These are phyloP conservation scores for Paramecium pentaurelia DNA, from an alignment of 73 alveolate genomes.

Conservation along the genomic window DNA sequence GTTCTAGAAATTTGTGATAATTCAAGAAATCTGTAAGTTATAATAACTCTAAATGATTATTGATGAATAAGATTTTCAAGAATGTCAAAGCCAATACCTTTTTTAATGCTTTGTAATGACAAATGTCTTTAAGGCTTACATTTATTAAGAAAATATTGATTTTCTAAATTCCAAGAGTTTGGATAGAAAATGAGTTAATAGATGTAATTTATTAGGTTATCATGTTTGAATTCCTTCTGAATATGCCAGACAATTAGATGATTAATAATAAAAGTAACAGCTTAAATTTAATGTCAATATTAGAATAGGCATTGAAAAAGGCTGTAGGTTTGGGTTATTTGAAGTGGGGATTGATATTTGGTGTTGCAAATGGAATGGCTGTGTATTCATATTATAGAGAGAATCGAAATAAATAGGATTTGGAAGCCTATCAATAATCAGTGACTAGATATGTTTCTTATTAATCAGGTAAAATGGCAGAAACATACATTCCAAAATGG, in stretches of 20 bases:
- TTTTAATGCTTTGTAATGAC: slow-evolving; percentile 74
- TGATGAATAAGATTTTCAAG: slow-evolving; percentile 65
- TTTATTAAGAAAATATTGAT: not conserved
- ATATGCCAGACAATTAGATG: not conserved
- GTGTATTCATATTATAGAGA: not conserved
- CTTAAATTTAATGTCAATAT: not conserved
- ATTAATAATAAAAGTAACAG: not conserved
- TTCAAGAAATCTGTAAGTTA: slow-evolving; percentile 70
- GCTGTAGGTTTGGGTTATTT: not conserved
- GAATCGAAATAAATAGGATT: not conserved
- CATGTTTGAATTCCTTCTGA: not conserved
- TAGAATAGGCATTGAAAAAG: not conserved
- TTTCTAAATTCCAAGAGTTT: not conserved
- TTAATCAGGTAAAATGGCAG: slow-evolving; percentile 37
- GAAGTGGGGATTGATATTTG: not conserved
- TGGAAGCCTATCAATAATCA: not conserved
- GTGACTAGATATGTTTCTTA: slow-evolving; percentile 20
- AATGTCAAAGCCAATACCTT: slow-evolving; percentile 73
- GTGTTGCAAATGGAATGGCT: not conserved
- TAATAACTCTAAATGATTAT: slow-evolving; percentile 53
- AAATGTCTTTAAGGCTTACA: slow-evolving; percentile 52
- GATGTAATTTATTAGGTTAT: not conserved
- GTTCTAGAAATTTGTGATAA: slow-evolving; percentile 53
- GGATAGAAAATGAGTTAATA: not conserved
- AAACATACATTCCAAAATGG: not conserved